Evolutionary conservation across 768 basidiomycete genomes (phyloP).

Genomic region (Mycena chlorophos): DNA sequence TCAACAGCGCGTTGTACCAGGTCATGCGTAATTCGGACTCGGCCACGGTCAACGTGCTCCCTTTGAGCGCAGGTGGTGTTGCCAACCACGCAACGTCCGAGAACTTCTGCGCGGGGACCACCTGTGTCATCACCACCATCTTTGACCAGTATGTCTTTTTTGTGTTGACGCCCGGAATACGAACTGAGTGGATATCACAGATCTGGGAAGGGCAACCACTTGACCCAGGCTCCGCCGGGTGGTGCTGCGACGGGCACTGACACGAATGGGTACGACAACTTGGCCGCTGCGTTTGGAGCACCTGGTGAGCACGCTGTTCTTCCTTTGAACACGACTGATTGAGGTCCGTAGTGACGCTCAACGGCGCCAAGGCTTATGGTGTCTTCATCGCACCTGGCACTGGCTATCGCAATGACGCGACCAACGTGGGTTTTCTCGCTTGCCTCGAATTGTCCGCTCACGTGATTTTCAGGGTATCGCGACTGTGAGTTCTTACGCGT

Average conservation of each 20-base stretch:
- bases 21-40: conserved; percentile 15
- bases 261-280: conserved; percentile 9
- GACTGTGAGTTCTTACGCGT: background rate
- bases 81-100: conserved; percentile 19
- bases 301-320: background rate
- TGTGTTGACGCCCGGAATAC: too few species aligned
- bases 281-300: conserved; percentile 7
- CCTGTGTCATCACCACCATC: conserved; percentile 20
- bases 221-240: conserved; percentile 11
- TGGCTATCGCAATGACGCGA: background rate
- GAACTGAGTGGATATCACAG: background rate
- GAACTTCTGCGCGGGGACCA: conserved; percentile 12
- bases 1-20: conserved; percentile 17
- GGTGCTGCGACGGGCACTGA: conserved; percentile 4
- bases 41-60: conserved; percentile 9
- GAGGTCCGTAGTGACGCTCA: conserved; percentile 3
- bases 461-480: too few species aligned
- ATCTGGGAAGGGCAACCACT: conserved; percentile 11
- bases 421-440: too few species aligned
- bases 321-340: background rate
- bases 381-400: conserved; percentile 10
- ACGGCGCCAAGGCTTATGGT: conserved; percentile 9
- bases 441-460: too few species aligned
- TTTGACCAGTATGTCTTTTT: conserved; percentile 23
- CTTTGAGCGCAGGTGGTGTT: conserved; percentile 21